Evolutionary conservation across 2,329 filamentous ascomycete genomes (phyloP), one percentile per base, ranked within the genome.

Genomic region (Septoria petroselini): DNA sequence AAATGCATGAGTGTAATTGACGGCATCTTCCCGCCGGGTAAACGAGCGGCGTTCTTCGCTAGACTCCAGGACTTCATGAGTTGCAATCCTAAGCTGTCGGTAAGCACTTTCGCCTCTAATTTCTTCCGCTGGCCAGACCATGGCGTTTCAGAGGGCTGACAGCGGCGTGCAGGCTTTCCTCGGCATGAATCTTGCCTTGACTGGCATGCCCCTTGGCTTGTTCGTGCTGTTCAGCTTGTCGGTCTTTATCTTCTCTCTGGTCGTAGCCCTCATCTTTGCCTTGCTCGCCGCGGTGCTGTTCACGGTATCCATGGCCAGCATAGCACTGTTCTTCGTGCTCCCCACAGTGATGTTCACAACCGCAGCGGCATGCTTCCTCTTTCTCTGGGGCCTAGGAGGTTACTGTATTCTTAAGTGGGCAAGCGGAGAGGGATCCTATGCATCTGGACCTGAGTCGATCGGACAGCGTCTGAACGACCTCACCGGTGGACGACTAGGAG

Each of bases 301-400:
- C 71, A 78, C 80, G 1, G 74, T 86, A 40, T 83, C 86, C 71
- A 84, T 82, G 74, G 76, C 82, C 45, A 80, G 82, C 42, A 67
- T 88, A 37, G 85, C 84, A 2, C 71, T 86, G 8, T 65, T 88
- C 40, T 65, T 91, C 33, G 76, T 93, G 12, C 70, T 88, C 0
- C 86, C 86, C 1, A 78, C 82, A 0, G 70, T 91, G 30, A 79
- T 87, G 66, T 67, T 88, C 54, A 83, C 84, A 2, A 81, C 78
- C 9, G 76, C 76, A 40, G 67, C 82, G 17, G 85, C 81, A 4
- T 70, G 82, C 1, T 76, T 84, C 52, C 69, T 85, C 53, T 91
- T 86, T 80, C 68, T 79, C 14, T 87, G 83, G 81, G 82, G 77
- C 6, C 70, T 85, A 7, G 78, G 75, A 11, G 78, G 76, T 40